These are phyloP conservation scores for Talaromyces thailandensis DNA, from an alignment of 495 filamentous ascomycete species.

Conservation along the genomic window DNA sequence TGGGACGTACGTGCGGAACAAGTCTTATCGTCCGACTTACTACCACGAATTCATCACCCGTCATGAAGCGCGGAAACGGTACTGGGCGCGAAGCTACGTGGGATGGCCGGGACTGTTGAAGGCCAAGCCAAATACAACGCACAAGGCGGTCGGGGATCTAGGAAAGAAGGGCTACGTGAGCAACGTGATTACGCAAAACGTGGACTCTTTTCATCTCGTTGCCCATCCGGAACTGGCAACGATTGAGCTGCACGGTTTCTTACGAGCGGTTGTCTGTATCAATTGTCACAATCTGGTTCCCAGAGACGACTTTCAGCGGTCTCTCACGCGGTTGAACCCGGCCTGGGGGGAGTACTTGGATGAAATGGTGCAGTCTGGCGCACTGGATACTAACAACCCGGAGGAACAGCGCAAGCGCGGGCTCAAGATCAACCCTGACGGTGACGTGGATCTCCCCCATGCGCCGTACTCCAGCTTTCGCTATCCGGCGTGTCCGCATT, in stretches of 20 bases:
- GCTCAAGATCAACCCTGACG: conserved; percentile 83
- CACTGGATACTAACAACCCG: conserved; percentile 68
- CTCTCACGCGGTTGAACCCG: conserved; percentile 74
- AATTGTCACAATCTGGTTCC: conserved; percentile 61
- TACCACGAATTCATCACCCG: conserved; percentile 74
- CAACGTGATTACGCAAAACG: conserved; percentile 87
- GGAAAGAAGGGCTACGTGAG: conserved; percentile 62
- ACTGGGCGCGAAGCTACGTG: conserved; percentile 92
- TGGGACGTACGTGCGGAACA: conserved; percentile 88
- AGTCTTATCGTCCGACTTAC: conserved; percentile 83
- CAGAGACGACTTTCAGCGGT: conserved; percentile 63
- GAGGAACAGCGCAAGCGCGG: conserved; percentile 58
- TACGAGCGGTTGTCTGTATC: conserved; percentile 73
- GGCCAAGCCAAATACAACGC: conserved; percentile 70
- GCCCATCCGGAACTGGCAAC: conserved; percentile 70
- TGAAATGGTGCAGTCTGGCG: conserved; percentile 60
- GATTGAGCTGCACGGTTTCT: conserved; percentile 83
- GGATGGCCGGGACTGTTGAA: conserved; percentile 77
- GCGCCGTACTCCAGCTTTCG: conserved; percentile 83
- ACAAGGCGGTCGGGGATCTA: conserved; percentile 65
- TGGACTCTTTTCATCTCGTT: conserved; percentile 81
- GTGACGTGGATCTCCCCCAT: conserved; percentile 84
- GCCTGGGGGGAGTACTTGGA: conserved; percentile 72
- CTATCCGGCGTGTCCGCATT: conserved; percentile 83
- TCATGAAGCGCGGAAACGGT: conserved; percentile 86